phyloP scores from a whole-genome alignment of 495 filamentous ascomycete species.

The Talaromyces ruber region DNA sequence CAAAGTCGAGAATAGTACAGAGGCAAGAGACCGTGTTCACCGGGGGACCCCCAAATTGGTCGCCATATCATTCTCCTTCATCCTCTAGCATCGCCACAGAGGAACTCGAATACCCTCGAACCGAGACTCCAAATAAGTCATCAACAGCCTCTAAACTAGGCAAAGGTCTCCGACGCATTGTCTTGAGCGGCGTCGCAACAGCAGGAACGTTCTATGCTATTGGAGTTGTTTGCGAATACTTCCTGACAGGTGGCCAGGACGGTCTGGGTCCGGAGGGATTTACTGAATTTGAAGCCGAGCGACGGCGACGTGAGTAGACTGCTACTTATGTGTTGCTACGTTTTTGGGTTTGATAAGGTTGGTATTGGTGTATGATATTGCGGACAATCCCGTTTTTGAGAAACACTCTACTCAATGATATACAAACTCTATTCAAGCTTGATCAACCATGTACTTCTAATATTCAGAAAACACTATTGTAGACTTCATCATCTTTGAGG shows the following conservation, averaged over 20 bases:
- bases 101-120: neutral
- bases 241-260: constrained; percentile 49
- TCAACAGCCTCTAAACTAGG: constrained; percentile 7
- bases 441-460: neutral
- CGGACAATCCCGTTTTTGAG: neutral
- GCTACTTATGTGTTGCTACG: neutral
- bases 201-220: constrained; percentile 59
- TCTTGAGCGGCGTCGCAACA: constrained; percentile 49
- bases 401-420: neutral
- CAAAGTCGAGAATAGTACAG: constrained; percentile 32
- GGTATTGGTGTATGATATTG: neutral
- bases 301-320: constrained; percentile 13
- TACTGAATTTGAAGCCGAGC: constrained; percentile 34
- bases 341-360: neutral
- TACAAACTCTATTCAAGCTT: neutral
- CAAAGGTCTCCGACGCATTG: constrained; percentile 38
- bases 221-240: constrained; percentile 60
- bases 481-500: neutral
- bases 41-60: constrained; percentile 23
- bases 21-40: constrained; percentile 52
- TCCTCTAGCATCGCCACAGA: constrained; percentile 6
- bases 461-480: neutral
- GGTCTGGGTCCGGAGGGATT: constrained; percentile 47
- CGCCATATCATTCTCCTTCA: constrained; percentile 16
- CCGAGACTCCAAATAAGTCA: constrained; percentile 14